Evolutionary conservation across 164 flowering plant genomes (phyloP), one percentile per base, ranked within the genome.

Genomic region (Amborella trichopoda): DNA sequence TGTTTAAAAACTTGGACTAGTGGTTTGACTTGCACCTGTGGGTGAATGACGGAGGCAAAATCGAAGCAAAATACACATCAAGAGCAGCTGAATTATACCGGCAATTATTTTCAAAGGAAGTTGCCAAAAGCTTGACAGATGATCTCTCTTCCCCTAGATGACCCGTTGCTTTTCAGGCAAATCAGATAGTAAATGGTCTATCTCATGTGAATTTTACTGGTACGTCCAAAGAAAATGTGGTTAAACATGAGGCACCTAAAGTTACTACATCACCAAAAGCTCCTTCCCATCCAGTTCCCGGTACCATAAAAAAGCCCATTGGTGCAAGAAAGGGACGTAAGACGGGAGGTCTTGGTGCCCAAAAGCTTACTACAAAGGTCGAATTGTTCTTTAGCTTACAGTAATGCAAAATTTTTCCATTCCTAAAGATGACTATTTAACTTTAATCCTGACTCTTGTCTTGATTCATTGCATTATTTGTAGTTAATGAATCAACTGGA

Each of bases 1-100:
- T n/a, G n/a, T n/a, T n/a, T n/a, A n/a, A n/a, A n/a, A n/a, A n/a
- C n/a, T n/a, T n/a, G n/a, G n/a, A n/a, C n/a, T n/a, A n/a, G n/a
- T n/a, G n/a, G n/a, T n/a, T n/a, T n/a, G n/a, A n/a, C n/a, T n/a
- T n/a, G n/a, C n/a, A n/a, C n/a, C n/a, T n/a, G n/a, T n/a, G n/a
- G n/a, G n/a, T n/a, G n/a, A n/a, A n/a, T n/a, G 98, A 87, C 68
- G 95, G 96, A 30, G 96, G 98, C 13, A 91, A 91, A 76, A 76
- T 81, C 55, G 98, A 91, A 70, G 96, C 97, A 5, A 90, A 86
- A 51, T 90, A 86, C 58, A 86, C 91, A 20, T 86, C 97, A 53
- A 83, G 97, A 63, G 94, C 97, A 73, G 97, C 98, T 40, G 93
- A 87, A 0, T 74, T 91, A 36, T 91, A 91, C 52, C 72, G 72